Percentiles rank a stretch among this genome's conserved stretches.
Conservation (phyloP, 768 basidiomycete genomes). For the Polyporus arcularius region DNA sequence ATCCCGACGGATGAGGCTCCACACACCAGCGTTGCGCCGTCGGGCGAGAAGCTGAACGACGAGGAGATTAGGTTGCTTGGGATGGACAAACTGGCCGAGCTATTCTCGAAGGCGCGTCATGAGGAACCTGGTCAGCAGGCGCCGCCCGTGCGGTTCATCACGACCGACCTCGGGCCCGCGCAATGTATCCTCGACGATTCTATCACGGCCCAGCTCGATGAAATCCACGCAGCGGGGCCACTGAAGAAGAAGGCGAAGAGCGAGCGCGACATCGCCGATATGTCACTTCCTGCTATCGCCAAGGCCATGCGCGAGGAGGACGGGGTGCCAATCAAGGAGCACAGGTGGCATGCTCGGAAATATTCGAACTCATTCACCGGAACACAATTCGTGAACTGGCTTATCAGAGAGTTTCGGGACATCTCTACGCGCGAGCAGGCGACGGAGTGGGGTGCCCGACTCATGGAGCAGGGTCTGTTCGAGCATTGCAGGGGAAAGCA, state of each 20-base stretch:
- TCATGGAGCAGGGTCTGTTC: conserved; percentile 83
- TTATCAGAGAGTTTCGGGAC: conserved; percentile 89
- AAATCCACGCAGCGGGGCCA: conserved; percentile 74
- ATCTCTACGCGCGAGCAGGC: conserved; percentile 82
- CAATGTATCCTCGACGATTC: conserved; percentile 77
- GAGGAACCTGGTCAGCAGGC: conserved; percentile 53
- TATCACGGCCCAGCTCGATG: conserved; percentile 78
- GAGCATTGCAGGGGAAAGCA: conserved; percentile 80
- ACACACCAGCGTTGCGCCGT: conserved; percentile 51
- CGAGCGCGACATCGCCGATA: conserved; percentile 69
- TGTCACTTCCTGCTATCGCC: conserved; percentile 63
- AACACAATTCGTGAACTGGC: conserved; percentile 87
- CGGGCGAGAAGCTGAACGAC: conserved; percentile 76
- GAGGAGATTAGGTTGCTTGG: conserved; percentile 89
- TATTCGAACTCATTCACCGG: conserved; percentile 89
- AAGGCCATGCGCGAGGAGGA: conserved; percentile 87
- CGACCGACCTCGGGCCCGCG: conserved; percentile 83
- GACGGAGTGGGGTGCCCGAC: conserved; percentile 71
- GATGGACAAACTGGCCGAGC: conserved; percentile 88
- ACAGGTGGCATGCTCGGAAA: conserved; percentile 76
- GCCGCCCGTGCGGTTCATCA: conserved; percentile 74
- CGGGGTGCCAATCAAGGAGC: conserved; percentile 79
- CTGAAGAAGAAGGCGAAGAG: conserved; percentile 81
- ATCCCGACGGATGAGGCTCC: conserved; percentile 83
- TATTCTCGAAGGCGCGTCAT: conserved; percentile 77